Evolutionary conservation across 768 basidiomycete genomes (phyloP).

Genomic region (Macrolepiota fuliginosa): DNA sequence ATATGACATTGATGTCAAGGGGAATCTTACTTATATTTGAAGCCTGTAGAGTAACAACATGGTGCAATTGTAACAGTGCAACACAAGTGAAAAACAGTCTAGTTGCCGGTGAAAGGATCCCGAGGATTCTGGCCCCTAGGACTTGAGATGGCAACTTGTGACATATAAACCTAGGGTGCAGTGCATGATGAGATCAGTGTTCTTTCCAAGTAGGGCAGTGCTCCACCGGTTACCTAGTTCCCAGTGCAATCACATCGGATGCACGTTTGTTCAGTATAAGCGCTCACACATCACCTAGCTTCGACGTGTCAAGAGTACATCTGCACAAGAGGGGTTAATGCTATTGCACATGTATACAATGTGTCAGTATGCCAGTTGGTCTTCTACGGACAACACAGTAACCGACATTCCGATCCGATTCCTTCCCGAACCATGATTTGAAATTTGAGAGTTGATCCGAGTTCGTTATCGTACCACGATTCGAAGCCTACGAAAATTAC

Average conservation of each 20-base stretch:
- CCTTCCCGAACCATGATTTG: not conserved
- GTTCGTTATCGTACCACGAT: not conserved
- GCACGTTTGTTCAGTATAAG: not conserved
- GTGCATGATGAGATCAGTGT: no score
- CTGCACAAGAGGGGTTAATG: not conserved
- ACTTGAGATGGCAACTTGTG: no score
- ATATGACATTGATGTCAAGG: no score
- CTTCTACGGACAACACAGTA: not conserved
- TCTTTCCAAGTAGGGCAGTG: no score
- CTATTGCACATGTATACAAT: not conserved
- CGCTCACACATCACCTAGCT: not conserved
- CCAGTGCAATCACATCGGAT: not conserved
- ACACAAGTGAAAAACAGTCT: no score
- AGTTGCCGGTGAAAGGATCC: no score
- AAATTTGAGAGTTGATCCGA: slow-evolving; percentile 4
- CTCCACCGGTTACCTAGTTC: no score
- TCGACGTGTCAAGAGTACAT: not conserved
- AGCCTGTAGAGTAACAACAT: no score
- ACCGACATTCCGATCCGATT: not conserved
- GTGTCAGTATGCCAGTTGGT: not conserved
- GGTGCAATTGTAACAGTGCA: no score
- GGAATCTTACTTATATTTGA: no score
- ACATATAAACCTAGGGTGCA: no score
- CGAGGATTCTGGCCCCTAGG: no score
- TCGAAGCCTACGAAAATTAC: not conserved